Evolutionary conservation across 2,329 filamentous ascomycete genomes (phyloP), one percentile per base, ranked within the genome.

Genomic region (Hypoxylon sp.): DNA sequence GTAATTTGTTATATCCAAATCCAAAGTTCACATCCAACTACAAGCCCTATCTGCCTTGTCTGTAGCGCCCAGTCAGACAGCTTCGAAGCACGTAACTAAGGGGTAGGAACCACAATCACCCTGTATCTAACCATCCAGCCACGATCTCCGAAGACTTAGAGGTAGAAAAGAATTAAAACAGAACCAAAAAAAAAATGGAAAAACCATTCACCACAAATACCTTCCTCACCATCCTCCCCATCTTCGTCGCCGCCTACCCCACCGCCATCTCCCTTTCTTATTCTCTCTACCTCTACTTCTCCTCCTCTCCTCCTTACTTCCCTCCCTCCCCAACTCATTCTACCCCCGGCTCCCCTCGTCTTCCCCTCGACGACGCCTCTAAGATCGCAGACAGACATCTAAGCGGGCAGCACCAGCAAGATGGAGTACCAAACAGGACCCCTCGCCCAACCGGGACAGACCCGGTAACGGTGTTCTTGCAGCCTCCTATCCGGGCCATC

Each of bases 401-500:
- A n/a, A 9, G 2, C 14, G n/a, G 13, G 14, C n/a, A 6, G n/a
- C 3, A 44, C 39, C 39, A 9, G 39, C 39, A 2, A n/a, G 22
- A 48, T 1, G 14, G 44, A 22, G 17, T 22, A 14, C 22, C 24
- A 3, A 10, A 22, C 17, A 17, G 6, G 8, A 44, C 48, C 24
- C 17, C 50, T 5, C 19, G 13, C 17, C 47, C 39, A 10, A 8
- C 26, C 11, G 47, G 29, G 14, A 13, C 26, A 29, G 26, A 53
- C 37, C 24, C 63, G 19, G n/a, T 66, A 9, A 14, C 39, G 5
- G 24, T 69, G 5, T 54, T 66, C 50, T 59, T 51, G 33, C 62
- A 54, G 33, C 31, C 46, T 3, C 63, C 58, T 3, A 60, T 50
- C 46, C 65, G 50, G 19, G 14, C 29, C n/a, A 9, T 48, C 19